Evolutionary conservation across 129 eudicot species (phyloP).

Genomic region (Tagetes erecta): DNA sequence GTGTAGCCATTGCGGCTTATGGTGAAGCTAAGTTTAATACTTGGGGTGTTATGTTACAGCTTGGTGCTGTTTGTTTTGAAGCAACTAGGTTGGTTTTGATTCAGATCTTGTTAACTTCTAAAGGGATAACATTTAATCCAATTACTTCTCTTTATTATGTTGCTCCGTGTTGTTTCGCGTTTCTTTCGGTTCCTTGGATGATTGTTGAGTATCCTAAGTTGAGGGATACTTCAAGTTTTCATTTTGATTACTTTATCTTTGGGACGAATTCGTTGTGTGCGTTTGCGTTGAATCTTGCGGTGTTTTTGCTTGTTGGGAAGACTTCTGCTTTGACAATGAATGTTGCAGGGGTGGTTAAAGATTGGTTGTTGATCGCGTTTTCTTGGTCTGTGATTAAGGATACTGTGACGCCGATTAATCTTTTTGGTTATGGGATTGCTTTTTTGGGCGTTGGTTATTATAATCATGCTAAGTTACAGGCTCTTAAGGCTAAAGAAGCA

Average conservation of each 20-base stretch:
- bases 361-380: conserved; percentile 85
- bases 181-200: conserved; percentile 64
- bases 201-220: conserved; percentile 61
- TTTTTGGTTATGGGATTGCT: conserved; percentile 70
- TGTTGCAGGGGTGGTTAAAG: conserved; percentile 85
- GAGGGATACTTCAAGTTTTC: conserved; percentile 65
- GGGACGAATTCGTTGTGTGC: conserved; percentile 81
- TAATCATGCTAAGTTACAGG: conserved; percentile 65
- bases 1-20: conserved; percentile 73
- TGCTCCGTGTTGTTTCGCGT: conserved; percentile 72
- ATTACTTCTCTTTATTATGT: conserved; percentile 72
- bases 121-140: conserved; percentile 65
- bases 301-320: conserved; percentile 78
- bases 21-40: conserved; percentile 71
- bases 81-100: conserved; percentile 78
- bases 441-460: conserved; percentile 74
- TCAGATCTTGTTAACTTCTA: conserved; percentile 61
- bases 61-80: conserved; percentile 78
- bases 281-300: conserved; percentile 75
- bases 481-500: conserved; percentile 63
- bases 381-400: conserved; percentile 93
- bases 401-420: conserved; percentile 58
- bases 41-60: conserved; percentile 66
- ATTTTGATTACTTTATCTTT: conserved; percentile 57
- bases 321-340: conserved; percentile 83